These are phyloP conservation scores for Nannochloropsis salina DNA, from an alignment of 108 stramenopile species.

Conservation along the genomic window DNA sequence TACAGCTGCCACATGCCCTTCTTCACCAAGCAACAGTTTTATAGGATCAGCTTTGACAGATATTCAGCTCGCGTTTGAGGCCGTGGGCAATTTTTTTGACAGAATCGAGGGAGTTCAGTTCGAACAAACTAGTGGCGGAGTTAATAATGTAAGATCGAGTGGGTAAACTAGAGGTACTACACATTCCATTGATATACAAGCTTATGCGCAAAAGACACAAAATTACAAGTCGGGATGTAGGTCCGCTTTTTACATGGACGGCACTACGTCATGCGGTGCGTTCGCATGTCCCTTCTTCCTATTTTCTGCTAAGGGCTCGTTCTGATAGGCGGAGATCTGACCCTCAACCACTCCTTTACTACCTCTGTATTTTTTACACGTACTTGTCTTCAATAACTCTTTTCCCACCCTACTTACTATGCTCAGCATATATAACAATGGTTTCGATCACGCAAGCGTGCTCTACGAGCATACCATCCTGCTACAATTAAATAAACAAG, in stretches of 20 bases:
- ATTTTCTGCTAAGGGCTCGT: not conserved
- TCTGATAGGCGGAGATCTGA: not conserved
- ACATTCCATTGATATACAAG: not conserved
- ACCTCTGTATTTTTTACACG: too few relatives aligned
- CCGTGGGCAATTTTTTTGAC: conserved; percentile 21
- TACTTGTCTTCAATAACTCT: not conserved
- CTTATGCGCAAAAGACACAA: not conserved
- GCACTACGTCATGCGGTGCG: not conserved
- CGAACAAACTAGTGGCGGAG: conserved; percentile 26
- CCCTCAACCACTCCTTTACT: not conserved
- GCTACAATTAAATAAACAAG: not conserved
- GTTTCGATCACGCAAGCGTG: not conserved
- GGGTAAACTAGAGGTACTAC: not conserved
- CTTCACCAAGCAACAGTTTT: not conserved
- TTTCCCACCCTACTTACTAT: not conserved
- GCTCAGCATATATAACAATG: conserved; percentile 34
- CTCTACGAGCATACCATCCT: conserved; percentile 31
- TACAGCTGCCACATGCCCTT: not conserved
- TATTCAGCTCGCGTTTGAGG: not conserved
- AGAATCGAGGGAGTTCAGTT: not conserved
- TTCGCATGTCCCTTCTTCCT: not conserved
- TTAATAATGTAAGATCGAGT: conserved; percentile 31
- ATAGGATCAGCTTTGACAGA: not conserved
- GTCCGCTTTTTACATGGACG: not conserved
- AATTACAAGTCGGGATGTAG: not conserved